Conservation (phyloP, 495 filamentous ascomycete genomes). For the Penicillium desertorum region DNA sequence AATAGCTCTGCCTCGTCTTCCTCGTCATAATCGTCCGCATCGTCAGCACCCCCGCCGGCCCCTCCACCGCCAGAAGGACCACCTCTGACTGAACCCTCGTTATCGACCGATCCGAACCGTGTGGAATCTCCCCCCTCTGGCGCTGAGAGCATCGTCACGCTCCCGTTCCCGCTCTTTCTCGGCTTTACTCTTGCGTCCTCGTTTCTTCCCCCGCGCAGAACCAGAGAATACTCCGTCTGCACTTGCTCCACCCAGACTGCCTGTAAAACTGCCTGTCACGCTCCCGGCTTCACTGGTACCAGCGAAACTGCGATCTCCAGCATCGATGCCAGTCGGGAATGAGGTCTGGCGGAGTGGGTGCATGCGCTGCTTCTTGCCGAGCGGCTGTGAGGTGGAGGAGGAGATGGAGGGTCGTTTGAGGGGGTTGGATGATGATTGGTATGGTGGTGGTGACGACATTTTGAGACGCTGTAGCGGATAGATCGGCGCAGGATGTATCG, state of each 20-base stretch:
- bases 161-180: slow-evolving; percentile 47
- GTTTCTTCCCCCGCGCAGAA: slow-evolving; percentile 53
- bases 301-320: slow-evolving; percentile 61
- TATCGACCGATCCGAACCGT: slow-evolving; percentile 46
- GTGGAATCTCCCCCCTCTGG: slow-evolving; percentile 48
- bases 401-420: slow-evolving; percentile 49
- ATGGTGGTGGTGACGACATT: slow-evolving; percentile 50
- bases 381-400: slow-evolving; percentile 36
- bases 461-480: slow-evolving; percentile 14
- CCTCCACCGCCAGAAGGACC: slow-evolving; percentile 32
- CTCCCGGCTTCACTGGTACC: slow-evolving; percentile 65
- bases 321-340: slow-evolving; percentile 62
- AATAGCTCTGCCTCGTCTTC: slow-evolving; percentile 63
- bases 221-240: slow-evolving; percentile 45
- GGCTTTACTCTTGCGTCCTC: slow-evolving; percentile 64
- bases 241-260: slow-evolving; percentile 55
- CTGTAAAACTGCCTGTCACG: slow-evolving; percentile 62
- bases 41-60: slow-evolving; percentile 52
- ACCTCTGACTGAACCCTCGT: slow-evolving; percentile 46
- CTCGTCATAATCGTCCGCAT: slow-evolving; percentile 65
- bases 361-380: slow-evolving; percentile 40
- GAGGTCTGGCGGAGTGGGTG: slow-evolving; percentile 89
- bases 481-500: not conserved
- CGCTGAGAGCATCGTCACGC: slow-evolving; percentile 51
- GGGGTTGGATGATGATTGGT: slow-evolving; percentile 34